Evolutionary conservation across 1,284 basidiomycete genomes (phyloP), one percentile per base, ranked within the genome.

Genomic region (Irpex rosettiformis): DNA sequence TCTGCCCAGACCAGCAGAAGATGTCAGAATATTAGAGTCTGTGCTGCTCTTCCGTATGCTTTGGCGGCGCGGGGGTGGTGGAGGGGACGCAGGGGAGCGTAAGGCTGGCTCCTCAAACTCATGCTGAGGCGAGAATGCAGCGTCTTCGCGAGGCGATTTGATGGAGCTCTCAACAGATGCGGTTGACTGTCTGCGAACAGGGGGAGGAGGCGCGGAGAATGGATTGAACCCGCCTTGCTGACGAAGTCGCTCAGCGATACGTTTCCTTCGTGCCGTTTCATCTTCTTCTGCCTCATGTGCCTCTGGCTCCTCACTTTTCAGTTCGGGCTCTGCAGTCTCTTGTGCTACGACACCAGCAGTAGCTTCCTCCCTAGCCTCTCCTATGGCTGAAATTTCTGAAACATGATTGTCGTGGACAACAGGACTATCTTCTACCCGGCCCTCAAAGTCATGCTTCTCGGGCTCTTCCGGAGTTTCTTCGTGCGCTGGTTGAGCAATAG

Each of bases 211-310:
- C 7, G 73, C 73, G 0, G 79, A 75, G 59, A 86, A 79, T 1
- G 85, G 83, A 66, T 87, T 88, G 65, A 86, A 73, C 24, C 82
- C 88, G 10, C 86, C 87, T 75, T 83, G 84, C 71, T 84, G 82
- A 2, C 82, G 81, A 45, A 88, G 67, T 51, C 77, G 79, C 62
- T 84, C 85, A n/a, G 84, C 80, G 37, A 87, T 80, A 58, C 81
- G 81, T 63, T 78, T 78, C 33, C 79, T 77, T 33, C 82, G 80
- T 3, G 77, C 71, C 29, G 68, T 76, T 61, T 82, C 84, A 29
- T 83, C 84, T 59, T 83, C 84, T 48, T 81, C 83, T 25, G 45
- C 6, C 7, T 28, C 29, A 56, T 70, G 68, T 40, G 62, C 69
- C 6, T 52, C 59, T 45, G 59, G 58, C 29, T 62, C 24, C 22